Conservation (phyloP, 495 filamentous ascomycete genomes). For the Umbilicaria muhlenbergii region DNA sequence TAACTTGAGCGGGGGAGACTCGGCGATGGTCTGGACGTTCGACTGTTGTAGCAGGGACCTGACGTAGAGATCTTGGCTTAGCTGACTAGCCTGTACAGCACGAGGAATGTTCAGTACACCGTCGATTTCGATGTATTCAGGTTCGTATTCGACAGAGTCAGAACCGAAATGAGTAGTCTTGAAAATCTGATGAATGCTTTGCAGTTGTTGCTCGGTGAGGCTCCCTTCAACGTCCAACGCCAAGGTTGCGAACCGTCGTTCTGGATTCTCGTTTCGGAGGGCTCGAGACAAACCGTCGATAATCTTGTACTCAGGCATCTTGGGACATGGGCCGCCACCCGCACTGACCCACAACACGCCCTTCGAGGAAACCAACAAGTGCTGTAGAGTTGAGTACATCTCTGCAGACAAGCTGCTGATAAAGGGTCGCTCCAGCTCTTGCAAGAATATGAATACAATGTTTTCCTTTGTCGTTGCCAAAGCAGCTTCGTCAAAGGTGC, state of each 20-base stretch:
- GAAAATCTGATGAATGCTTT: background rate
- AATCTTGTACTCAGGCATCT: constrained; percentile 2
- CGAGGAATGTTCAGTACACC: constrained; percentile 5
- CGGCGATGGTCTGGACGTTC: no score
- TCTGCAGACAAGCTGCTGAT: background rate
- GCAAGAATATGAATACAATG: background rate
- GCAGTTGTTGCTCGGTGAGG: background rate
- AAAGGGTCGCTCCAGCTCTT: constrained; percentile 1
- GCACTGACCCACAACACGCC: constrained; percentile 7
- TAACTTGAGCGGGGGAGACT: background rate
- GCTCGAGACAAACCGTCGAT: constrained; percentile 4
- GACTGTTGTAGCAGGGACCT: background rate
- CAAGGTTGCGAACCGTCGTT: constrained; percentile 1
- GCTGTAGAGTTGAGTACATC: background rate
- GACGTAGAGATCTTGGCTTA: background rate
- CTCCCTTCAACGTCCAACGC: constrained; percentile 1
- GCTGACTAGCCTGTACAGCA: background rate
- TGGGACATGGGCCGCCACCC: background rate
- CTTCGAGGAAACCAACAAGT: background rate
- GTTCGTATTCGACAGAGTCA: background rate
- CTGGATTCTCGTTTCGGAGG: constrained; percentile 7
- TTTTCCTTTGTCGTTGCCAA: background rate
- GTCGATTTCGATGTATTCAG: background rate
- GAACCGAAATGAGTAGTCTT: background rate
- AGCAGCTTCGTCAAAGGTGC: no score